These are phyloP conservation scores for Graphiopsis chlorocephala DNA, from an alignment of 2,329 filamentous ascomycete genomes.

Conservation along the genomic window DNA sequence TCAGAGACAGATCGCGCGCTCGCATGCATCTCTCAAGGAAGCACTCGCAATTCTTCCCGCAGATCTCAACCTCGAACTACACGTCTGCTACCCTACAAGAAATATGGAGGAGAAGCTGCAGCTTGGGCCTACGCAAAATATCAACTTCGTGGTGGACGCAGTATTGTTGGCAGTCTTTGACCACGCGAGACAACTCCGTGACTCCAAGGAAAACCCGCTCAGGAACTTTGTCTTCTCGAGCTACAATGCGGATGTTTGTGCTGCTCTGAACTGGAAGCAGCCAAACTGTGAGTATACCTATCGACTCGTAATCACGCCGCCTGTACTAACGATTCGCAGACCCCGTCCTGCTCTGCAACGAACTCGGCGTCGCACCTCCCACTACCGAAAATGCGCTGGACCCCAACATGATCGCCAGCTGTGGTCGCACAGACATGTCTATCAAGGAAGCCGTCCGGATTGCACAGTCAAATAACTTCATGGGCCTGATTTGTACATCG, in stretches of 20 bases:
- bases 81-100: conserved; percentile 78
- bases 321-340: conserved; percentile 46
- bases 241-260: conserved; percentile 86
- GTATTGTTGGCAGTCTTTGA: conserved; percentile 86
- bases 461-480: conserved; percentile 94
- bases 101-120: conserved; percentile 68
- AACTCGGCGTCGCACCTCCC: conserved; percentile 52
- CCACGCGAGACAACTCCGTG: conserved; percentile 70
- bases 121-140: conserved; percentile 72
- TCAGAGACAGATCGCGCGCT: conserved; percentile 66
- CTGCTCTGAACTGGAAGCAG: conserved; percentile 97
- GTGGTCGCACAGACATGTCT: conserved; percentile 72
- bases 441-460: conserved; percentile 94
- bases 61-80: conserved; percentile 85
- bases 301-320: background rate
- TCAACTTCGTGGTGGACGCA: conserved; percentile 82
- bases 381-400: conserved; percentile 8
- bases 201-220: conserved; percentile 67
- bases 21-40: conserved; percentile 76
- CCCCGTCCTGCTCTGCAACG: conserved; percentile 91
- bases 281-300: conserved; percentile 69
- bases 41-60: conserved; percentile 72
- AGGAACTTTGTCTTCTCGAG: conserved; percentile 91
- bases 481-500: conserved; percentile 91
- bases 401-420: conserved; percentile 49